Evolutionary conservation across 2,329 filamentous ascomycete species (phyloP).

Genomic region (Monosporascus sp.): DNA sequence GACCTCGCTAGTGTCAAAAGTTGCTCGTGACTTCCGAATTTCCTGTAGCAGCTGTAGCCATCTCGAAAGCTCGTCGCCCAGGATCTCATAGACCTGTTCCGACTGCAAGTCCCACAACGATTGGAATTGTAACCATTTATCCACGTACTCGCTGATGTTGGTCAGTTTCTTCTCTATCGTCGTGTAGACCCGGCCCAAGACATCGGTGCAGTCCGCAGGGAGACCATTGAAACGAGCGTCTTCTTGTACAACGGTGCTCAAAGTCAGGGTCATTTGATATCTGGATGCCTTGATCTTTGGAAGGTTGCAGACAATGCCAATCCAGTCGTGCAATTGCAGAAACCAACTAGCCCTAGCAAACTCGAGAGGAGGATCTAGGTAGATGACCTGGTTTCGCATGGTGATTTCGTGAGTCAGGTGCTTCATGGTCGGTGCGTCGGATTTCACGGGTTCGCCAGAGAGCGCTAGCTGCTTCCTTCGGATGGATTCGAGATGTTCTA

Average conservation of each 20-base stretch:
- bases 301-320: constrained; percentile 86
- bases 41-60: constrained; percentile 97
- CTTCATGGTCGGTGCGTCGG: constrained; percentile 60
- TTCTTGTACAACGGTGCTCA: constrained; percentile 56
- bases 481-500: constrained; percentile 41
- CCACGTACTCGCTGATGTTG: constrained; percentile 79
- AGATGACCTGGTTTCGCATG: constrained; percentile 97
- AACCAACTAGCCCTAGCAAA: constrained; percentile 93
- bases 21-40: constrained; percentile 89
- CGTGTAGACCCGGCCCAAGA: constrained; percentile 73
- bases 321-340: constrained; percentile 85
- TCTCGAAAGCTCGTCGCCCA: constrained; percentile 84
- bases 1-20: constrained; percentile 95
- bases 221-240: constrained; percentile 77
- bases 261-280: constrained; percentile 75
- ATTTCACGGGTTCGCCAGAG: constrained; percentile 37
- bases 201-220: constrained; percentile 73
- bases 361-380: constrained; percentile 88
- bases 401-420: constrained; percentile 84
- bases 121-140: constrained; percentile 98
- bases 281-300: constrained; percentile 91
- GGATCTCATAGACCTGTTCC: constrained; percentile 86
- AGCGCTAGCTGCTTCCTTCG: constrained; percentile 44
- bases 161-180: constrained; percentile 78
- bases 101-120: constrained; percentile 97